phyloP scores from a whole-genome alignment of 2,329 filamentous ascomycete genomes.

The Leptographium lundbergii region DNA sequence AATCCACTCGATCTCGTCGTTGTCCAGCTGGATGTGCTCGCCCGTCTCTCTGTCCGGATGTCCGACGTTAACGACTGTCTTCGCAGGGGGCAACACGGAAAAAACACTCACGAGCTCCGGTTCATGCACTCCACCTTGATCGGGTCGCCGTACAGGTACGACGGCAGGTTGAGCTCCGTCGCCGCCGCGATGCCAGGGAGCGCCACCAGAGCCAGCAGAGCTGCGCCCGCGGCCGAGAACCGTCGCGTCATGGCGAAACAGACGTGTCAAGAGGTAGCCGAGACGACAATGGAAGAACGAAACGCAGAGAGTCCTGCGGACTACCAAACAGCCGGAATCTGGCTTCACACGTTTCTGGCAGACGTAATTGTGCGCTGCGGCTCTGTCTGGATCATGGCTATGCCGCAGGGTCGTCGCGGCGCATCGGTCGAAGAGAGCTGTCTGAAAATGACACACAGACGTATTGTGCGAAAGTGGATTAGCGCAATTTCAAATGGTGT shows the following conservation, averaged over 20 bases:
- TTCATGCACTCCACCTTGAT: constrained; percentile 65
- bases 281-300: not conserved
- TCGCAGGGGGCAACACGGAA: not conserved
- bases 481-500: not conserved
- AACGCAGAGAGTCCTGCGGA: not conserved
- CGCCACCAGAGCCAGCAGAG: not conserved
- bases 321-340: not conserved
- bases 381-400: not conserved
- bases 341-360: not conserved
- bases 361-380: not conserved
- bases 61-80: not conserved
- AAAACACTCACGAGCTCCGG: constrained; percentile 44
- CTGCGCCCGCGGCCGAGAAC: not conserved
- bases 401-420: not conserved
- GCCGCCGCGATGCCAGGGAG: constrained; percentile 14
- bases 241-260: not conserved
- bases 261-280: not conserved
- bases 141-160: constrained; percentile 52
- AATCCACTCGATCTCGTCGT: constrained; percentile 79
- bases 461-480: not conserved
- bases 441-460: not conserved
- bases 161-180: constrained; percentile 35
- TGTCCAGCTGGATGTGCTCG: constrained; percentile 72
- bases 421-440: not conserved
- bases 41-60: constrained; percentile 60